Conservation (phyloP, 768 basidiomycete species). For the Lactarius deliciosus region DNA sequence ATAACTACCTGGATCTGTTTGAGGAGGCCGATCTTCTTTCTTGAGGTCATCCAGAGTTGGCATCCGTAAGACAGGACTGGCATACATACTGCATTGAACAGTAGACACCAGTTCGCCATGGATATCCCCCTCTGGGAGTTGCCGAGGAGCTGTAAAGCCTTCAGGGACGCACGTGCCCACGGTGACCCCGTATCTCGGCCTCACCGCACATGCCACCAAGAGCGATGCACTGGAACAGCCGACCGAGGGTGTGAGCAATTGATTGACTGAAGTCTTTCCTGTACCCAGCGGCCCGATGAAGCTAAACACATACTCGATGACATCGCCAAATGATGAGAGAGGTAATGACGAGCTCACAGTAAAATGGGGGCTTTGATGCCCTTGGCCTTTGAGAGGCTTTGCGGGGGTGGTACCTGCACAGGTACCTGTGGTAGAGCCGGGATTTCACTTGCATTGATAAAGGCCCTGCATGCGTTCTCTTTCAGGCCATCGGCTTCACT, state of each 20-base stretch:
- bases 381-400: conserved; percentile 34
- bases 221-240: conserved; percentile 74
- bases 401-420: conserved; percentile 7
- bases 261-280: conserved; percentile 83
- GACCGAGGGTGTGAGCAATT: conserved; percentile 72
- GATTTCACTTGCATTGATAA: conserved; percentile 20
- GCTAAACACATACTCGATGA: conserved; percentile 37
- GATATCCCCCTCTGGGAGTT: no score
- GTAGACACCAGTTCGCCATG: no score
- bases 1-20: no score
- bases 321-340: conserved; percentile 2
- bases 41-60: no score
- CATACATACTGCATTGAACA: no score
- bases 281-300: conserved; percentile 91
- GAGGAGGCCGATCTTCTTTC: no score
- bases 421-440: conserved; percentile 11
- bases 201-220: conserved; percentile 93
- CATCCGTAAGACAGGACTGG: no score
- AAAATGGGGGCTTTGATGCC: conserved; percentile 70
- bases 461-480: conserved; percentile 5
- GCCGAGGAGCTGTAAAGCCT: no score
- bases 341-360: conserved; percentile 41
- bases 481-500: conserved; percentile 22
- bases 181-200: conserved; percentile 80
- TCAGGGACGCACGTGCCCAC: no score